Conservation (phyloP, 1,284 basidiomycete genomes). For the Ceratobasidium sp. region DNA sequence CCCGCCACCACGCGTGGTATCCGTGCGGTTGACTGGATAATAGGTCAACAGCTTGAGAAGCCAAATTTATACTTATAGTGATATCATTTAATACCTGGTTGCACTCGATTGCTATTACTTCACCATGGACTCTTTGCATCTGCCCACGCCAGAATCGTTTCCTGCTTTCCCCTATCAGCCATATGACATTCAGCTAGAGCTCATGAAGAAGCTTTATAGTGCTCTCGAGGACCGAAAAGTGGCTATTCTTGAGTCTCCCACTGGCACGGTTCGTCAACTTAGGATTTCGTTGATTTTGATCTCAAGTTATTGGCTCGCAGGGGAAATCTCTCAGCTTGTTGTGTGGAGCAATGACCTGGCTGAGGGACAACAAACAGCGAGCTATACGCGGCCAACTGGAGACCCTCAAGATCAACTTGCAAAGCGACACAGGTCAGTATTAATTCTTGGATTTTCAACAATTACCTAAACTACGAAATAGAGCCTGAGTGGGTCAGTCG, state of each 20-base stretch:
- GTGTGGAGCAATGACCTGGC: slow-evolving; percentile 82
- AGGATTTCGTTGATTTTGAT: not conserved
- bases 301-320: slow-evolving; percentile 49
- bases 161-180: slow-evolving; percentile 84
- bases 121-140: slow-evolving; percentile 49
- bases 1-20: too few relatives aligned
- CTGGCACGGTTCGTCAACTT: slow-evolving; percentile 51
- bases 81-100: too few relatives aligned
- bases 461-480: slow-evolving; percentile 46
- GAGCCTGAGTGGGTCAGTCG: slow-evolving; percentile 83
- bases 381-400: slow-evolving; percentile 67
- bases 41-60: too few relatives aligned
- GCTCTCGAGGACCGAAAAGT: slow-evolving; percentile 79
- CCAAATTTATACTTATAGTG: too few relatives aligned
- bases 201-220: slow-evolving; percentile 88
- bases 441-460: slow-evolving; percentile 40
- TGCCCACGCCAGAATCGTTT: slow-evolving; percentile 71
- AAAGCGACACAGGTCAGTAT: slow-evolving; percentile 51
- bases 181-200: slow-evolving; percentile 87
- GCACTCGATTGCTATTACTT: too few relatives aligned
- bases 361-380: slow-evolving; percentile 72
- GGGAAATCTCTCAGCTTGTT: slow-evolving; percentile 89
- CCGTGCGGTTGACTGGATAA: too few relatives aligned
- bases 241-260: slow-evolving; percentile 66
- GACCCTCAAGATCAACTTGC: slow-evolving; percentile 47